phyloP scores from a whole-genome alignment of 2,329 filamentous ascomycete species.

The Aureobasidium sp. region DNA sequence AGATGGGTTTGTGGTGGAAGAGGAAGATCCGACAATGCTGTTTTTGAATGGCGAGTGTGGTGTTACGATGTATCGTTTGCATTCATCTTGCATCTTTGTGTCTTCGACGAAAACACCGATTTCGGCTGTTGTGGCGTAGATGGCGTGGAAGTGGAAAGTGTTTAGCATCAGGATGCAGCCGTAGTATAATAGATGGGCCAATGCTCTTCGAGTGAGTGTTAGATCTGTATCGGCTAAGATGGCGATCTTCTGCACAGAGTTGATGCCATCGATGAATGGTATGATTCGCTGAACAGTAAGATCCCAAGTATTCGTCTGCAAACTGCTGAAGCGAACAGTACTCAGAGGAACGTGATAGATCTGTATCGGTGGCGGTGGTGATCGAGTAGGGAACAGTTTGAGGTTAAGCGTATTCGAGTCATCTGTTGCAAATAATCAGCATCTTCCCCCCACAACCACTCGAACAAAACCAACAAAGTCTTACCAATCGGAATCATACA shows the following conservation, averaged over 20 bases:
- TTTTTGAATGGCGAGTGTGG: slow-evolving; percentile 14
- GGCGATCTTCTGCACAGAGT: slow-evolving; percentile 80
- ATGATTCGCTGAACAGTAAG: slow-evolving; percentile 72
- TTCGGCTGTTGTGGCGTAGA: slow-evolving; percentile 75
- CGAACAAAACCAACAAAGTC: slow-evolving; percentile 18
- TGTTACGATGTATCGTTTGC: slow-evolving; percentile 68
- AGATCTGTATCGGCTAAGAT: slow-evolving; percentile 78
- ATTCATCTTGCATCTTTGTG: slow-evolving; percentile 73
- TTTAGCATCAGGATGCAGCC: slow-evolving; percentile 84
- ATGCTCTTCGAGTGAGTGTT: slow-evolving; percentile 73
- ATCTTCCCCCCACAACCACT: not conserved
- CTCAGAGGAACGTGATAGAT: slow-evolving; percentile 86
- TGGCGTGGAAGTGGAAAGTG: slow-evolving; percentile 87
- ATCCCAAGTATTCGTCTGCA: slow-evolving; percentile 63
- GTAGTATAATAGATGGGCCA: slow-evolving; percentile 88
- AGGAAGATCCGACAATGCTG: not conserved
- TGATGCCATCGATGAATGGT: slow-evolving; percentile 80
- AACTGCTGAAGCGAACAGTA: slow-evolving; percentile 40
- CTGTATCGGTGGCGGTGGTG: slow-evolving; percentile 66
- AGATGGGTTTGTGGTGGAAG: not conserved
- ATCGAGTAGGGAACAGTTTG: slow-evolving; percentile 82
- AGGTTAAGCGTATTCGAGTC: slow-evolving; percentile 93
- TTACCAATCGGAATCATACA: slow-evolving; percentile 94
- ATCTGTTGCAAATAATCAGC: slow-evolving; percentile 41
- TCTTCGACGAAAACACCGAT: slow-evolving; percentile 75